Evolutionary conservation across 2,329 filamentous ascomycete genomes (phyloP).

Genomic region (Daldinia eschscholtzii): DNA sequence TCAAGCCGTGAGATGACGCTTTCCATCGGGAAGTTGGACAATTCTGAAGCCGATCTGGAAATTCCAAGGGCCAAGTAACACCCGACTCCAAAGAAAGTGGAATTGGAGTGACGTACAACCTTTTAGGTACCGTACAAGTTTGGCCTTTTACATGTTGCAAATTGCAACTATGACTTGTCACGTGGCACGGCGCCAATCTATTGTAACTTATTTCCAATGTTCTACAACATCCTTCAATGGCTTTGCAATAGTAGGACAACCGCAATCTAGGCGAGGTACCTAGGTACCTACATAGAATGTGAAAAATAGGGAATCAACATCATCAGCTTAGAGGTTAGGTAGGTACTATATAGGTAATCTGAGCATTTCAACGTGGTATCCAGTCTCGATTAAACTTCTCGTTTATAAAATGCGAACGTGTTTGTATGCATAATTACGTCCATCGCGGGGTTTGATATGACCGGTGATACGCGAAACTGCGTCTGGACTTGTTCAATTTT

Average conservation of each 20-base stretch:
- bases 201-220: not conserved
- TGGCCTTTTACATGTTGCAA: not conserved
- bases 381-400: not conserved
- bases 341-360: not conserved
- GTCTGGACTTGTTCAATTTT: constrained; percentile 17
- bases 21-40: constrained; percentile 29
- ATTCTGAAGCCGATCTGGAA: constrained; percentile 28
- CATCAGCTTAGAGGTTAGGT: not conserved
- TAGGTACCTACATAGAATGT: not conserved
- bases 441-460: not conserved
- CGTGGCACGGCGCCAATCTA: constrained; percentile 7
- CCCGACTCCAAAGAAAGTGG: constrained; percentile 5
- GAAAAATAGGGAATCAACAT: not conserved
- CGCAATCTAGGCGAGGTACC: not conserved
- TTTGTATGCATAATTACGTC: constrained; percentile 2
- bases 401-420: not conserved
- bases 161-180: constrained; percentile 1
- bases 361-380: not conserved
- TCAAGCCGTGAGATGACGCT: constrained; percentile 28
- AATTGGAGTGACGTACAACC: constrained; percentile 30
- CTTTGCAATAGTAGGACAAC: constrained; percentile 1
- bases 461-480: not conserved
- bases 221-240: not conserved
- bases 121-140: too few relatives aligned
- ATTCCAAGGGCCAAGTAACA: constrained; percentile 8